Base-by-base conservation (phyloP, 176 grass and related monocot species). In the Triticum timopheevii region DNA sequence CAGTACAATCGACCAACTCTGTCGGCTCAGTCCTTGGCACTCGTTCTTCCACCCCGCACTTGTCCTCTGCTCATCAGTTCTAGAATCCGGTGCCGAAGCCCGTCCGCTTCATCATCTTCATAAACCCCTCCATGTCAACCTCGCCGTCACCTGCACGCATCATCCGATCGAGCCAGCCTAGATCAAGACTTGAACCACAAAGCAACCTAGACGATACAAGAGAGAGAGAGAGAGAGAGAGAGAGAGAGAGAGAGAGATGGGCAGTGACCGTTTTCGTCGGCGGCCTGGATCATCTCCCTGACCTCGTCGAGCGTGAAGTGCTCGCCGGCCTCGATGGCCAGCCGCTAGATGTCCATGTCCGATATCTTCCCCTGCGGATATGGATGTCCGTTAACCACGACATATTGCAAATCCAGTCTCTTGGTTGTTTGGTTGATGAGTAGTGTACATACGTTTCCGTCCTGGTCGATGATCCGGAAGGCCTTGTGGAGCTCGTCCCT, bases 271-370 rank as follows among this genome's bases (percentile, higher is more conserved):
- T 98, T 77, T 17, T 78, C 68, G 76, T 93, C 93, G 2, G 95
- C 95, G 31, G 82, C 84, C 64, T 86, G 34, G 65, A 98, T 88
- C 95, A 98, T 98, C 68, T 93, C 95, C 38, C 79, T 77, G 75
- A 98, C 92, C 85, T 98, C 95, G 11, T 93, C 89, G 40, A 93
- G 65, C 17, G 93, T 92, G 79, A 98, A 98, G 30, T 4, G 85
- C 80, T 92, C 91, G 28, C 93, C 95, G 66, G 92, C 86, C 13
- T 98, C 95, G 65, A 86, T 90, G 78, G 95, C 95, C 80, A 88
- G 23, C 3, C 64, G 86, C 78, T 98, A 93, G 72, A 98, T 98
- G 79, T 98, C 95, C 8, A 79, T 38, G 76, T 80, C 83, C 4
- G 95, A 98, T 69, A 98, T 93, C 79, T 90, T 98, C 20, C 93